Evolutionary conservation across 192 early-diverging fungal species (phyloP).

Genomic region (Backusella luteola): DNA sequence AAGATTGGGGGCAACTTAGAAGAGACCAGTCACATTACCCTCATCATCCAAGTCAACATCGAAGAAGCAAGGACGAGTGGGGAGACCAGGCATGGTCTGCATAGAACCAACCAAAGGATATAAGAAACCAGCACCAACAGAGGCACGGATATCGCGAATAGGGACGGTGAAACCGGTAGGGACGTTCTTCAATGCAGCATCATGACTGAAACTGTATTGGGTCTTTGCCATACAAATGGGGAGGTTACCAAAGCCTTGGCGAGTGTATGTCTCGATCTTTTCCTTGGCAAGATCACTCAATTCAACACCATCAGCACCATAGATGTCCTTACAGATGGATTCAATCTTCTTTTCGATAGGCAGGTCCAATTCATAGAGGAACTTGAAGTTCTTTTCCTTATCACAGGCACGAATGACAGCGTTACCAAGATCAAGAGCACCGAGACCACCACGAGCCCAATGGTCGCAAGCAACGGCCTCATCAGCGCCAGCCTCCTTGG

Average conservation of each 20-base stretch:
- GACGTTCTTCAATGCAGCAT: constrained; percentile 89
- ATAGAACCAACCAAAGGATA: constrained; percentile 95
- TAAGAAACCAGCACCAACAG: constrained; percentile 95
- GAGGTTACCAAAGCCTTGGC: constrained; percentile 81
- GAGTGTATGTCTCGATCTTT: constrained; percentile 88
- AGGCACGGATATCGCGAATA: constrained; percentile 92
- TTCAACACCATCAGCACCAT: constrained; percentile 92
- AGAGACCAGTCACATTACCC: constrained; percentile 84
- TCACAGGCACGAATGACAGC: constrained; percentile 77
- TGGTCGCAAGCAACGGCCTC: constrained; percentile 89
- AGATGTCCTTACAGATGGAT: constrained; percentile 88
- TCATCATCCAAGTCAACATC: constrained; percentile 94
- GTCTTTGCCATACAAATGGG: constrained; percentile 99
- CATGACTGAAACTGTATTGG: constrained; percentile 89
- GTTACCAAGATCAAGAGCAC: constrained; percentile 84
- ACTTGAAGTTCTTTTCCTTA: constrained; percentile 63
- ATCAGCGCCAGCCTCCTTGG: constrained; percentile 81
- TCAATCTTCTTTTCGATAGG: constrained; percentile 91
- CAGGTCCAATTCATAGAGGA: constrained; percentile 81
- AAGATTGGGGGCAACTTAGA: constrained; percentile 48
- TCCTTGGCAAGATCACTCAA: constrained; percentile 78
- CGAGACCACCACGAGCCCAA: constrained; percentile 92
- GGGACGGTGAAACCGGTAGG: constrained; percentile 92
- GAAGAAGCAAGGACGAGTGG: constrained; percentile 94
- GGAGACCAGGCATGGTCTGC: constrained; percentile 98